These are phyloP conservation scores for Penicillium decumbens DNA, from an alignment of 2,329 filamentous ascomycete genomes.

Conservation along the genomic window DNA sequence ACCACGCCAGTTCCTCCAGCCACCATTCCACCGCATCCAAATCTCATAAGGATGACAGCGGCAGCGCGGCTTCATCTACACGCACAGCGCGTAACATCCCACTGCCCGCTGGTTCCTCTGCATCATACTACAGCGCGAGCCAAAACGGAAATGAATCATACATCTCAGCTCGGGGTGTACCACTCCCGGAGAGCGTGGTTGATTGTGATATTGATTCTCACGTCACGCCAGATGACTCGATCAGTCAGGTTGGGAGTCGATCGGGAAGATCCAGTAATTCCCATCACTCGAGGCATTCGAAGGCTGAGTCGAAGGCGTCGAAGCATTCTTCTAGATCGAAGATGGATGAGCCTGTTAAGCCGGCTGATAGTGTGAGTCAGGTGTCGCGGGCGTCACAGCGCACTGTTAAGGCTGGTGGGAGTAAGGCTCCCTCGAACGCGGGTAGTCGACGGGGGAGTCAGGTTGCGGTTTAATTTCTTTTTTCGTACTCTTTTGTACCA, in stretches of 20 bases:
- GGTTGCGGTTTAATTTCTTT: slow-evolving; percentile 14
- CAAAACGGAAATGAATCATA: slow-evolving; percentile 16
- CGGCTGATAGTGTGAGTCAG: slow-evolving; percentile 41
- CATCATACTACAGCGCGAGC: slow-evolving; percentile 23
- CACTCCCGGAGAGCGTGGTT: slow-evolving; percentile 31
- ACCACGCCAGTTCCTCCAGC: slow-evolving; percentile 22
- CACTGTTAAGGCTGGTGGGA: slow-evolving; percentile 32
- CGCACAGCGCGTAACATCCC: slow-evolving; percentile 37
- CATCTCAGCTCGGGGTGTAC: slow-evolving; percentile 25
- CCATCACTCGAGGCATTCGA: slow-evolving; percentile 26
- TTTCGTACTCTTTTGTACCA: slow-evolving; percentile 3
- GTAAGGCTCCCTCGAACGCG: slow-evolving; percentile 24
- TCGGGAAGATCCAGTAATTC: slow-evolving; percentile 24
- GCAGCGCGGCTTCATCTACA: slow-evolving; percentile 29
- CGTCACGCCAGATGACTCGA: slow-evolving; percentile 74
- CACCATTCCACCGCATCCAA: slow-evolving; percentile 21
- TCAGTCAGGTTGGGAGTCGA: slow-evolving; percentile 58
- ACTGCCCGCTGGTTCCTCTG: slow-evolving; percentile 30
- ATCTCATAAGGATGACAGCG: slow-evolving; percentile 12
- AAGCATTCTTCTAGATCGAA: slow-evolving; percentile 32
- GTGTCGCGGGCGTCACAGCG: slow-evolving; percentile 33
- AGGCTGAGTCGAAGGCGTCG: slow-evolving; percentile 25
- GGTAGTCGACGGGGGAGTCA: slow-evolving; percentile 30
- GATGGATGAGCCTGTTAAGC: slow-evolving; percentile 37
- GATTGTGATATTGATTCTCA: slow-evolving; percentile 47